Evolutionary conservation across 1,139 yeast genomes (phyloP).

Genomic region (Hyphopichia burtonii): DNA sequence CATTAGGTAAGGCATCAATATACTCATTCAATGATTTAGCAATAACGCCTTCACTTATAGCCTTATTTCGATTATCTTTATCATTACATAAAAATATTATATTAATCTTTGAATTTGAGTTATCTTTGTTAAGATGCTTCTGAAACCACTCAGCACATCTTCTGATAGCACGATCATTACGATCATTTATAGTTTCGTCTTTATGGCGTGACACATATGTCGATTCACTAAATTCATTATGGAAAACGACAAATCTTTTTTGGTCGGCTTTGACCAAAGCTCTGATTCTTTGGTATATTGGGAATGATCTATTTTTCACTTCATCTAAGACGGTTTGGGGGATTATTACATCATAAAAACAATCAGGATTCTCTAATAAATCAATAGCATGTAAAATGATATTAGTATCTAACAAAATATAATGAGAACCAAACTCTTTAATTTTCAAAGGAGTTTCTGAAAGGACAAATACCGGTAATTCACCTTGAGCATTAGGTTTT

Average conservation of each 20-base stretch:
- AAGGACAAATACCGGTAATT: slow-evolving; percentile 49
- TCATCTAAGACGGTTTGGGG: slow-evolving; percentile 96
- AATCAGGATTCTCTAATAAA: slow-evolving; percentile 71
- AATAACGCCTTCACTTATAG: slow-evolving; percentile 52
- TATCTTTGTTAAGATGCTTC: slow-evolving; percentile 51
- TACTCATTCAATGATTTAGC: slow-evolving; percentile 64
- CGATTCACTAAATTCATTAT: slow-evolving; percentile 81
- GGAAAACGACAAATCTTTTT: slow-evolving; percentile 87
- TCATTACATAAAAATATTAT: slow-evolving; percentile 79
- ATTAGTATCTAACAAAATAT: slow-evolving; percentile 84
- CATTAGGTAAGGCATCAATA: slow-evolving; percentile 68
- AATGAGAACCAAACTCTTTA: slow-evolving; percentile 50
- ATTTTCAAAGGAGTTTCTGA: slow-evolving; percentile 49
- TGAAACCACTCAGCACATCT: slow-evolving; percentile 70
- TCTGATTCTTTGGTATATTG: slow-evolving; percentile 83
- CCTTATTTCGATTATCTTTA: slow-evolving; percentile 60
- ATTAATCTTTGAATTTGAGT: slow-evolving; percentile 38
- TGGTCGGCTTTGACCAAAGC: slow-evolving; percentile 73
- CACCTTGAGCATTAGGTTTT: slow-evolving; percentile 55
- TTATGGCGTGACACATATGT: slow-evolving; percentile 65
- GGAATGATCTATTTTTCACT: slow-evolving; percentile 82
- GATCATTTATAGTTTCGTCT: slow-evolving; percentile 80
- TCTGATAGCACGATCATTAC: slow-evolving; percentile 91
- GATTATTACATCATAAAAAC: slow-evolving; percentile 84
- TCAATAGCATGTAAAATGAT: slow-evolving; percentile 88